Conservation (phyloP, 2,329 filamentous ascomycete genomes). For the Mycosphaerella sp. region DNA sequence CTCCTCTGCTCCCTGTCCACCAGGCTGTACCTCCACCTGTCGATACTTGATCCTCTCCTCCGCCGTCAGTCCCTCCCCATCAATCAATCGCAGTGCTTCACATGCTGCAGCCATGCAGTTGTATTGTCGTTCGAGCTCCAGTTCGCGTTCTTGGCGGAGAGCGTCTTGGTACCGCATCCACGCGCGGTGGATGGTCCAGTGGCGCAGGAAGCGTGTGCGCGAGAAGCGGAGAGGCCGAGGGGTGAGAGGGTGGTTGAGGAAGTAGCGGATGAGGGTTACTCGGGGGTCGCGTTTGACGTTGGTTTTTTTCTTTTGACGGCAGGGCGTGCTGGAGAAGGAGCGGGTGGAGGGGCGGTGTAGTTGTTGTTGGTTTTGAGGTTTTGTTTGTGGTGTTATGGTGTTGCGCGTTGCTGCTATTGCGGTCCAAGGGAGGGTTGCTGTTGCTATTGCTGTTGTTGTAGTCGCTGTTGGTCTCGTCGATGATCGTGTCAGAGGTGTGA, state of each 20-base stretch:
- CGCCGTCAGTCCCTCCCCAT: slow-evolving; percentile 38
- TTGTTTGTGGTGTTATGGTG: neutral
- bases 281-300: no score
- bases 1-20: slow-evolving; percentile 42
- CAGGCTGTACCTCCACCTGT: slow-evolving; percentile 26
- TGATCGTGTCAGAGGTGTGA: slow-evolving; percentile 22
- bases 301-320: neutral
- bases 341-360: neutral
- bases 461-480: neutral
- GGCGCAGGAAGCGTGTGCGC: slow-evolving; percentile 77
- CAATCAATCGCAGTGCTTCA: slow-evolving; percentile 65
- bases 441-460: slow-evolving; percentile 35
- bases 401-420: no score
- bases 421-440: no score
- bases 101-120: slow-evolving; percentile 78
- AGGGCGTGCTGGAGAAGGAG: neutral
- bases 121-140: slow-evolving; percentile 72
- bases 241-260: slow-evolving; percentile 61
- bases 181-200: slow-evolving; percentile 98
- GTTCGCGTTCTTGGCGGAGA: slow-evolving; percentile 57
- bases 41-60: slow-evolving; percentile 25
- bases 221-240: slow-evolving; percentile 80
- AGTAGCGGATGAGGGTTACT: slow-evolving; percentile 53
- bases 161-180: slow-evolving; percentile 76
- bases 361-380: neutral